These are phyloP conservation scores for Actinomortierella ambigua DNA, from an alignment of 371 early-diverging fungal genomes.

Conservation along the genomic window DNA sequence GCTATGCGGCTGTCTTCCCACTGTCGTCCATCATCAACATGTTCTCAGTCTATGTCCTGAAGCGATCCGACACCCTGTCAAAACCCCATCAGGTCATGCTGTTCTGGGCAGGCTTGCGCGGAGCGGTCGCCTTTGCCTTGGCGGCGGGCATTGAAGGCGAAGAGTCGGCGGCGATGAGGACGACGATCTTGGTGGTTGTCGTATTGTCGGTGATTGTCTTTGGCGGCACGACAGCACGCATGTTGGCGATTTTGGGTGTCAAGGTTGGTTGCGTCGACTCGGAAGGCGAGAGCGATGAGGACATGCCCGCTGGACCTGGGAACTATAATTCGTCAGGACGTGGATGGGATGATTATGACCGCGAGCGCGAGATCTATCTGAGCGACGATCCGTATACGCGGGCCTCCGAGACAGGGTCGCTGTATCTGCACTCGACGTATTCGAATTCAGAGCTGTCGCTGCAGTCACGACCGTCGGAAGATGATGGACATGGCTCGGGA, in stretches of 20 bases:
- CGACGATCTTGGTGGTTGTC: slow-evolving; percentile 90
- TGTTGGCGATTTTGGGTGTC: slow-evolving; percentile 78
- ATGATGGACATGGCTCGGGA: slow-evolving; percentile 30
- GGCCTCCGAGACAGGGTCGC: slow-evolving; percentile 29
- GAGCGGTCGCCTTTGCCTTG: slow-evolving; percentile 95
- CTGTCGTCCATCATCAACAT: slow-evolving; percentile 80
- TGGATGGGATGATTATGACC: slow-evolving; percentile 27
- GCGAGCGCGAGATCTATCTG: slow-evolving; percentile 29
- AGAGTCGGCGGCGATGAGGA: slow-evolving; percentile 72
- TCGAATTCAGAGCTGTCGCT: slow-evolving; percentile 40
- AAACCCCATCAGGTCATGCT: slow-evolving; percentile 89
- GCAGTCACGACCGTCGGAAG: slow-evolving; percentile 42
- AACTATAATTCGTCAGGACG: background rate
- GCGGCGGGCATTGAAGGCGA: slow-evolving; percentile 81
- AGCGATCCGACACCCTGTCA: slow-evolving; percentile 71
- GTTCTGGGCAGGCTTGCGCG: slow-evolving; percentile 94
- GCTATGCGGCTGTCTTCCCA: slow-evolving; percentile 86
- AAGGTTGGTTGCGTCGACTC: slow-evolving; percentile 69
- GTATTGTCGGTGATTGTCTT: slow-evolving; percentile 87
- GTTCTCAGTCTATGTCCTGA: slow-evolving; percentile 55
- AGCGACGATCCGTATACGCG: slow-evolving; percentile 33
- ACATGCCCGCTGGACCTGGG: slow-evolving; percentile 14
- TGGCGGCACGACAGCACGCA: slow-evolving; percentile 87
- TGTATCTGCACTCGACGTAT: slow-evolving; percentile 22
- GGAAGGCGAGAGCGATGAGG: slow-evolving; percentile 61